phyloP scores from a whole-genome alignment of 768 basidiomycete genomes.

The Russula griseocarnosa region DNA sequence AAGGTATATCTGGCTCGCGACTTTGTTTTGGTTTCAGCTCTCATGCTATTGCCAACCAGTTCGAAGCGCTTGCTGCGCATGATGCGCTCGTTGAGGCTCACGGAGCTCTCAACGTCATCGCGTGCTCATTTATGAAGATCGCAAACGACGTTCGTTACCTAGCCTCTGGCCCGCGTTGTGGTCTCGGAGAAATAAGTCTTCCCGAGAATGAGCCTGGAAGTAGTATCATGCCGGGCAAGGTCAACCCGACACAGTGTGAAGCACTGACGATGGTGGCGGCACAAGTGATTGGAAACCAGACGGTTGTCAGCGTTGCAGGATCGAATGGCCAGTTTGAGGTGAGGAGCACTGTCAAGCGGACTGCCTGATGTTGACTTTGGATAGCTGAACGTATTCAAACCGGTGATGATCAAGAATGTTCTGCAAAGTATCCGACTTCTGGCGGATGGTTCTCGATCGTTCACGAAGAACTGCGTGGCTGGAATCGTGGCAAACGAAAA shows the following conservation, averaged over 20 bases:
- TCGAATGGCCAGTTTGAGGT: conserved; percentile 98
- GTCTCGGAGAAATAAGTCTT: conserved; percentile 87
- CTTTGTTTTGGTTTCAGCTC: neutral
- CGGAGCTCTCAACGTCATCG: conserved; percentile 92
- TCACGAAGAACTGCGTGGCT: conserved; percentile 95
- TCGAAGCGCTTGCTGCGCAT: conserved; percentile 96
- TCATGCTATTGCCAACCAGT: conserved; percentile 44
- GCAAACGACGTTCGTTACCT: conserved; percentile 99
- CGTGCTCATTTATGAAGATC: conserved; percentile 99
- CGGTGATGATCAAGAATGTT: conserved; percentile 97
- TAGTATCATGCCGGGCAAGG: conserved; percentile 99
- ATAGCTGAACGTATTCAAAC: conserved; percentile 98
- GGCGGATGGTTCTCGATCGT: conserved; percentile 89
- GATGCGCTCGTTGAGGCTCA: conserved; percentile 97
- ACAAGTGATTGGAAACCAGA: conserved; percentile 98
- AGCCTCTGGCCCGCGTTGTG: conserved; percentile 95
- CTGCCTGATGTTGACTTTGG: neutral
- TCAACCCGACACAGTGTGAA: conserved; percentile 99
- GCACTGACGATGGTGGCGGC: conserved; percentile 98
- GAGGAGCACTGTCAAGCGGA: conserved; percentile 27
- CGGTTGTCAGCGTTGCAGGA: conserved; percentile 85
- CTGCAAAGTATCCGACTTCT: conserved; percentile 92
- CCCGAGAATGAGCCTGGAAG: conserved; percentile 99
- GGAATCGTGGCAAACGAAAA: conserved; percentile 97
- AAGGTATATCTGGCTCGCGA: conserved; percentile 53